Evolutionary conservation across 768 basidiomycete genomes (phyloP).

Genomic region (Kwoniella heveanensis): DNA sequence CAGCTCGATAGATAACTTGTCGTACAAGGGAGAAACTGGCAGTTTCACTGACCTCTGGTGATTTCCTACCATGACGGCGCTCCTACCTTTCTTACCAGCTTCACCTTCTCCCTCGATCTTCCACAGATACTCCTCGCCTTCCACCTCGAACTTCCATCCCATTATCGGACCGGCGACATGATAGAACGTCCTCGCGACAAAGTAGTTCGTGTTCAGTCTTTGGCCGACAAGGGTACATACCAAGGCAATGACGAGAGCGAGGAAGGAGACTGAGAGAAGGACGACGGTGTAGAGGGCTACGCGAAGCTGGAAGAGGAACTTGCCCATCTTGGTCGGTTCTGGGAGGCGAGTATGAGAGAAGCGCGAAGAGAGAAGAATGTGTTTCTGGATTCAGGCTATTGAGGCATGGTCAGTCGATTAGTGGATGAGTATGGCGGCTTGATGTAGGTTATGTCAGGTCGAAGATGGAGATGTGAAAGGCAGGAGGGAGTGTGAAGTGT

Average conservation of each 20-base stretch:
- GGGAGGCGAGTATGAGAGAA: no score
- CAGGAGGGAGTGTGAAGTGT: no score
- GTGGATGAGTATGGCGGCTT: no score
- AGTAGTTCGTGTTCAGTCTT: constrained; percentile 65
- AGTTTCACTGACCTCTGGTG: constrained; percentile 67
- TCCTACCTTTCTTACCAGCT: constrained; percentile 59
- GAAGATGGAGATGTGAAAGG: no score
- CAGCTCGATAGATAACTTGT: no score
- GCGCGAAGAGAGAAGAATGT: background rate
- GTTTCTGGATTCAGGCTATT: constrained; percentile 7
- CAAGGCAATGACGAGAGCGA: constrained; percentile 67
- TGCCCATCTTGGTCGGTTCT: constrained; percentile 36
- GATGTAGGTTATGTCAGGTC: no score
- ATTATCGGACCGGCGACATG: constrained; percentile 64
- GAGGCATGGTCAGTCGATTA: no score
- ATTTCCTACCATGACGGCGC: constrained; percentile 78
- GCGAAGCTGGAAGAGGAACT: constrained; percentile 64
- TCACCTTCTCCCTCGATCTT: constrained; percentile 30
- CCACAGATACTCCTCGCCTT: constrained; percentile 79
- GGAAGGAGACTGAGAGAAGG: constrained; percentile 71
- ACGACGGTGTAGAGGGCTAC: constrained; percentile 71
- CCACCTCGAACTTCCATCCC: constrained; percentile 72
- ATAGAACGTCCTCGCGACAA: constrained; percentile 83
- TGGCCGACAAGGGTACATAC: constrained; percentile 69
- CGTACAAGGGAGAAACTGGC: no score